Conservation (phyloP, 495 filamentous ascomycete genomes). For the Neurospora terricola region DNA sequence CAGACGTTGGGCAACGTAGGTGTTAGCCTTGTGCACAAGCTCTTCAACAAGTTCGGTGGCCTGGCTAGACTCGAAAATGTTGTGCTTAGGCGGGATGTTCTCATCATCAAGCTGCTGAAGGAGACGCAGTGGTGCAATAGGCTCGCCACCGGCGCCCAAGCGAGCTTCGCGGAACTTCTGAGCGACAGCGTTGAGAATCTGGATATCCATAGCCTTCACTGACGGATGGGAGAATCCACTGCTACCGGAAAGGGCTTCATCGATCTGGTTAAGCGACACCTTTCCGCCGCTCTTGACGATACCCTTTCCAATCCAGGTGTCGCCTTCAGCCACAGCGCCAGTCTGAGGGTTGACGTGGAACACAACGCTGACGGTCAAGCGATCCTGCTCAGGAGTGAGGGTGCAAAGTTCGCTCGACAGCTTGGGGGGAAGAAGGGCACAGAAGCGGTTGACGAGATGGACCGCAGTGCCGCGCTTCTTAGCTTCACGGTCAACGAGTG, state of each 20-base stretch:
- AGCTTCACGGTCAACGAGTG: slow-evolving; percentile 90
- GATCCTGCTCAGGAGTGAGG: slow-evolving; percentile 72
- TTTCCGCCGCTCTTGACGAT: slow-evolving; percentile 85
- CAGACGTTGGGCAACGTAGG: slow-evolving; percentile 79
- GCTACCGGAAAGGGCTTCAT: slow-evolving; percentile 59
- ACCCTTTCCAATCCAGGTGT: slow-evolving; percentile 88
- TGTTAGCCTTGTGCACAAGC: slow-evolving; percentile 81
- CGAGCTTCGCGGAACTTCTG: slow-evolving; percentile 83
- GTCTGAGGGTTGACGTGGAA: slow-evolving; percentile 75
- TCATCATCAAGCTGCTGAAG: slow-evolving; percentile 95
- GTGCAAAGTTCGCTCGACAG: slow-evolving; percentile 82
- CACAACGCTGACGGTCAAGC: slow-evolving; percentile 84
- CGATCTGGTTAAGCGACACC: slow-evolving; percentile 74
- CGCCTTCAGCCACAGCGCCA: slow-evolving; percentile 67
- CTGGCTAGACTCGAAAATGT: slow-evolving; percentile 84
- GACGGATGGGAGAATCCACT: slow-evolving; percentile 47
- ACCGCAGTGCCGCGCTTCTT: slow-evolving; percentile 97
- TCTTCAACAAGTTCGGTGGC: slow-evolving; percentile 94
- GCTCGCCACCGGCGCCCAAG: slow-evolving; percentile 64
- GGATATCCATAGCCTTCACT: slow-evolving; percentile 59
- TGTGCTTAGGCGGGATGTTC: slow-evolving; percentile 90
- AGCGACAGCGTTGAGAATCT: slow-evolving; percentile 62
- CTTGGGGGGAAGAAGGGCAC: slow-evolving; percentile 80
- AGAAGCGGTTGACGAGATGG: slow-evolving; percentile 81
- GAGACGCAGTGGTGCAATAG: slow-evolving; percentile 76